Evolutionary conservation across 2,329 filamentous ascomycete species (phyloP), one percentile per base, ranked within the genome.

Genomic region (Aspergillus sp.): DNA sequence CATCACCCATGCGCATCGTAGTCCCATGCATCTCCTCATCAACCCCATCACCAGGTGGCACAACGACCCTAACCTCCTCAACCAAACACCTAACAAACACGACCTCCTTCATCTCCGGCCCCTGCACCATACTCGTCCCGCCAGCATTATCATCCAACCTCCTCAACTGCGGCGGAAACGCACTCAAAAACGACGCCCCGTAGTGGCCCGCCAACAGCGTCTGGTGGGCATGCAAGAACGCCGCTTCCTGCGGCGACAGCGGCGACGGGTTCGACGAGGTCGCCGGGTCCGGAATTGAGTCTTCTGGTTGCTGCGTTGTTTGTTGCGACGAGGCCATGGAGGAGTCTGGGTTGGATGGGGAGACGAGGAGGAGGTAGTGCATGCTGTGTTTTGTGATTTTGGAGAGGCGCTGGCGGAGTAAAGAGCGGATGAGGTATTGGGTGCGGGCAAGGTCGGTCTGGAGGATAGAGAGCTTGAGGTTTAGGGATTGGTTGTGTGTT

Each of bases 391-490:
- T 66, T 28, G 69, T 68, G 45, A 73, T 59, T 78, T 98, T 97
- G 42, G 87, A 82, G 45, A 97, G 83, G n/a, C 93, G 78, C 7
- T 87, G 83, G 42, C 94, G 79, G 44, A 98, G 69, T 52, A 91
- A 85, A 52, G 86, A 86, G 48, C 93, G 79, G 12, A 97, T 79
- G 19, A 98, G 76, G 61, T 90, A 98, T 70, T 95, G 95, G 69
- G 88, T 94, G 37, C 93, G 78, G 65, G 96, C 90, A 43, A 98
- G 79, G 70, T 98, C 93, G 6, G 94, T 97, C 73, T 98, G 93
- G 43, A 96, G 83, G 49, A 98, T 86, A 39, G 96, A 95, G 60
- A 97, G 83, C 48, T 83, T 82, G 65, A 98, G 95, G 65, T 95
- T 97, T 51, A 88, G 85, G 66, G 87, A 90, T 37, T 90, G 86